Evolutionary conservation across 2,329 filamentous ascomycete genomes (phyloP), one percentile per base, ranked within the genome.

Genomic region (Teratosphaeria epicoccoides): DNA sequence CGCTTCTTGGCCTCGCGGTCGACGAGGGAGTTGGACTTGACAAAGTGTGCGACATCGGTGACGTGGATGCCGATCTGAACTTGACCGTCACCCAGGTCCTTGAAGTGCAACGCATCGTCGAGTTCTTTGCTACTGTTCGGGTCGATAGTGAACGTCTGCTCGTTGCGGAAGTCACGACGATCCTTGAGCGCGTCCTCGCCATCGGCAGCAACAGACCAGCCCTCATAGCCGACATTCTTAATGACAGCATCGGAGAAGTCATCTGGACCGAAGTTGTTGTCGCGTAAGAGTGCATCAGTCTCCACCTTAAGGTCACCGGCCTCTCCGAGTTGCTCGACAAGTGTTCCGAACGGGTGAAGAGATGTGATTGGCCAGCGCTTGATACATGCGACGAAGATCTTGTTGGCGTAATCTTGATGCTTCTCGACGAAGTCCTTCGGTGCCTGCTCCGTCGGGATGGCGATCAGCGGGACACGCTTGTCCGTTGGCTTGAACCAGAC

Each of bases 401-500:
- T 86, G 72, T 95, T 94, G 52, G 91, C 89, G 63, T 97, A 98
- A 25, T 96, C 88, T 69, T 95, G 88, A 69, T 98, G 93, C 71
- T 93, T 95, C 75, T 98, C 93, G 24, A 98, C 93, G 63, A 98
- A 98, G 72, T 97, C 93, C 29, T 89, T 85, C 20, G 93, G 93
- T 7, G 93, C 93, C 72, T 98, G 93, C 70, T 98, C 93, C 2
- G 93, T 98, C 1, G 93, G 93, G 58, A 98, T 98, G 50, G 93
- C 93, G 70, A 98, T 98, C 59, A 98, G 77, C 47, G 93, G 93
- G 46, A 98, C 93, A 66, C 93, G 88, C 80, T 98, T 97, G 73
- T 98, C 93, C 1, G 93, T 98, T 53, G 93, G 93, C 77, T 98
- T 98, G 76, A 98, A 98, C 93, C 93, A 98, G 43, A 98, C 93